Conservation (phyloP, 2,329 filamentous ascomycete species). For the Cytospora paraplurivora region DNA sequence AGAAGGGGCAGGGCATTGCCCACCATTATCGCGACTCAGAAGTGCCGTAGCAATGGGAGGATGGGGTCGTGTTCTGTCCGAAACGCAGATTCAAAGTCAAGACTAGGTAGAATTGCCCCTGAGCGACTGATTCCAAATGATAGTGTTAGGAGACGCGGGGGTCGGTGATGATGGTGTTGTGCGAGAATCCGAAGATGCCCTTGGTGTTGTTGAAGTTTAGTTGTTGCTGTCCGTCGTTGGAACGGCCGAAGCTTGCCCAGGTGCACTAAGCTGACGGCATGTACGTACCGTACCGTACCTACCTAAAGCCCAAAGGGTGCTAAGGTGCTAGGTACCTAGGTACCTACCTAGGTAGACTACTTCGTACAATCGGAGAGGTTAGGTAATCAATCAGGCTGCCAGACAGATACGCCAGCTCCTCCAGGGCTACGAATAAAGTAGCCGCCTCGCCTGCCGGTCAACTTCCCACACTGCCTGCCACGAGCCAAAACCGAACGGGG, state of each 20-base stretch:
- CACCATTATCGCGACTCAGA: conserved; percentile 35
- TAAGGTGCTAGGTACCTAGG: too few relatives aligned
- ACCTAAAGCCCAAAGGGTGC: too few relatives aligned
- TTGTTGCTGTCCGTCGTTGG: conserved; percentile 1
- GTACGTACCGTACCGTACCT: too few relatives aligned
- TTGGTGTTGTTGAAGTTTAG: too few relatives aligned
- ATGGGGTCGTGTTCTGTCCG: not conserved
- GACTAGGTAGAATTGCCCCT: not conserved
- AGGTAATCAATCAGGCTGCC: conserved; percentile 29
- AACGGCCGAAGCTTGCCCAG: conserved; percentile 12
- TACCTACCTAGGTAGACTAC: too few relatives aligned
- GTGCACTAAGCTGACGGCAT: conserved; percentile 8
- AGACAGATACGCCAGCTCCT: conserved; percentile 24
- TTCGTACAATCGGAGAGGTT: conserved; percentile 10
- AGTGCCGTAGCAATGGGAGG: not conserved
- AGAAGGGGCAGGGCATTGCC: conserved; percentile 11
- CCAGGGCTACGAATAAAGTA: not conserved
- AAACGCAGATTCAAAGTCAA: not conserved
- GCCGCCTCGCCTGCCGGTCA: not conserved
- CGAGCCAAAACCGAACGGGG: not conserved
- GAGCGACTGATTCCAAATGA: not conserved
- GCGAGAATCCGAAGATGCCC: too few relatives aligned
- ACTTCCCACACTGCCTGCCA: not conserved
- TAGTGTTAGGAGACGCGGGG: too few relatives aligned
- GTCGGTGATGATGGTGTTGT: not conserved